Evolutionary conservation across 2,329 filamentous ascomycete genomes (phyloP).

Genomic region (Penicillium sp.): DNA sequence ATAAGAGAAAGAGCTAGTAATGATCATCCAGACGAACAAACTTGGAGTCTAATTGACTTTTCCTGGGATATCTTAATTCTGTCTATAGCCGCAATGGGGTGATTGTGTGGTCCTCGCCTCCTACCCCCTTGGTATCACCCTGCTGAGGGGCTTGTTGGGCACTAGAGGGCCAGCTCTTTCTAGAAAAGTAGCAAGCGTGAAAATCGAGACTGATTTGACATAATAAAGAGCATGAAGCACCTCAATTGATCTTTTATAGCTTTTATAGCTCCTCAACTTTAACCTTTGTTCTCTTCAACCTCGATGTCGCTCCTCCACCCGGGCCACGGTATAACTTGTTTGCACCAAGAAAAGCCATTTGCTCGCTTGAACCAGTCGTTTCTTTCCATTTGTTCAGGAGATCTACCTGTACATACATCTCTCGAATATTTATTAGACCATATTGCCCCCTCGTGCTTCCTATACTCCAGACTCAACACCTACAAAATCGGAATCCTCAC

Average conservation of each 20-base stretch:
- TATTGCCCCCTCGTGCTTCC: not conserved
- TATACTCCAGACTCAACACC: no score
- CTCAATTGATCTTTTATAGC: not conserved
- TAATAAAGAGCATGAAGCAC: constrained; percentile 14
- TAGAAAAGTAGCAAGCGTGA: constrained; percentile 8
- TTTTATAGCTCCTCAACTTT: not conserved
- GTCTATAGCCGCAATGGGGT: constrained; percentile 9
- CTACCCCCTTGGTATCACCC: constrained; percentile 20
- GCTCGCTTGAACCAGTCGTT: not conserved
- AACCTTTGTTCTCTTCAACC: constrained; percentile 4
- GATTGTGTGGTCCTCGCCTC: constrained; percentile 13
- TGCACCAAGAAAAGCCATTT: not conserved
- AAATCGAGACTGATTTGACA: constrained; percentile 12
- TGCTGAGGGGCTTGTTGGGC: constrained; percentile 17
- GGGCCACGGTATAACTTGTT: not conserved
- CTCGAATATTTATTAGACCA: not conserved
- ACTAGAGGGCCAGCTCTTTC: constrained; percentile 18
- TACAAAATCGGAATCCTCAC: not conserved
- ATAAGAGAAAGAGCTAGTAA: not conserved
- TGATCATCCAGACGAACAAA: not conserved
- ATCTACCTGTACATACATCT: not conserved
- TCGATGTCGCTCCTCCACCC: constrained; percentile 2
- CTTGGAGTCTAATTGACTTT: constrained; percentile 11
- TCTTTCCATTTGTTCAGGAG: not conserved
- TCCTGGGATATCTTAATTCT: constrained; percentile 17